Base-by-base conservation (phyloP, 495 filamentous ascomycete species). In the Neurospora sp. region DNA sequence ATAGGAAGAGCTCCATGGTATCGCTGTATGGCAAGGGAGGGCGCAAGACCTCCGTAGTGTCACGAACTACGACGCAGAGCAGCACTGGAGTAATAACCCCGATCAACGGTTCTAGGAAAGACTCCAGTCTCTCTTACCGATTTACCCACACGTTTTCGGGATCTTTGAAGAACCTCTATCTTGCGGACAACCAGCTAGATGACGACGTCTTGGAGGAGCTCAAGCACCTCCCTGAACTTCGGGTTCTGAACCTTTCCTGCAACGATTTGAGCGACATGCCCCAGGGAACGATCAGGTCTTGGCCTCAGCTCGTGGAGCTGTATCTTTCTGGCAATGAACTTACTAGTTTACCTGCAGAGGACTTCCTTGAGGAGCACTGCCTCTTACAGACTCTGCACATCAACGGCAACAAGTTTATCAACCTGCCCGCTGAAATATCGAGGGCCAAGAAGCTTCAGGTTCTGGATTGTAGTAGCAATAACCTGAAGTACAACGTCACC, bases 401-500 rank as follows among this genome's bases (percentile, higher is more conserved):
- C 83, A 99, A 99, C 81, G 90, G 90, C 73, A 99, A 99, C 82
- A 94, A 97, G 80, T 99, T 99, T 79, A 96, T 97, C 76, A 95
- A 95, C 37, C 87, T 99, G 2, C 96, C 96, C 1, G 96, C 96
- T 2, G 96, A 99, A 80, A 90, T 99, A 39, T 96, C 93, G 71
- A 95, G 97, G 81, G 93, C 97, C 20, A 91, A 92, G 80, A 96
- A 95, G 82, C 23, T 97, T 37, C 87, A 95, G 10, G 91, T 97
- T 31, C 85, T 99, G 46, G 96, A 99, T 83, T 95, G 96, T 75
- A 95, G 95, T 71, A 98, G 93, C 85, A 99, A 99, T 77, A 88
- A 87, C n/a, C 86, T 99, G 66, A 99, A 98, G 80, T 99, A 99
- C 85, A 99, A 99, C 79, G 95, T 99, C 41, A 96, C 94, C 37